A percentile compares a stretch with the other conserved stretches of the same genome.
Evolutionary conservation across 129 eudicot species (phyloP).

Genomic region (Pulicaria dysenterica): DNA sequence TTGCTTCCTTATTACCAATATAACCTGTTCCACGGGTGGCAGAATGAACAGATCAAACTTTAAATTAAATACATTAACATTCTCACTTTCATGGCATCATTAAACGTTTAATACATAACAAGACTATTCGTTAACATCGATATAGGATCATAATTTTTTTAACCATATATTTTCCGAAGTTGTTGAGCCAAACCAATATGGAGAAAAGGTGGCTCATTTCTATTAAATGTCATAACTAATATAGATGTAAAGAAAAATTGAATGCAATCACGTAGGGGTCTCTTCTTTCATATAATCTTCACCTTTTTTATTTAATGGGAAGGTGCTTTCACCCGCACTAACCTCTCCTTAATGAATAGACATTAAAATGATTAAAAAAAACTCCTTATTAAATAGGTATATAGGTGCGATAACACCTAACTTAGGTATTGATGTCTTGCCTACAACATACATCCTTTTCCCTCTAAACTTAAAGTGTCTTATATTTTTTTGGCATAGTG

Average conservation of each 20-base stretch:
- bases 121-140: not conserved
- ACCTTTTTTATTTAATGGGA: not conserved
- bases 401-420: too few species aligned
- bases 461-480: not conserved
- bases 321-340: too few species aligned
- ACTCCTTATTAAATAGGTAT: too few species aligned
- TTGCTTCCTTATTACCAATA: constrained; percentile 73
- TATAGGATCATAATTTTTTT: not conserved
- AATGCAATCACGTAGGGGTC: constrained; percentile 4
- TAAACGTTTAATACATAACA: not conserved
- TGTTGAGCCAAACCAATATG: constrained; percentile 7
- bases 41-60: not conserved
- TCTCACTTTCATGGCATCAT: constrained; percentile 3
- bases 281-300: not conserved
- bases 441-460: too few species aligned
- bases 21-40: constrained; percentile 54
- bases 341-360: too few species aligned
- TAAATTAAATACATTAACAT: not conserved
- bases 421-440: too few species aligned
- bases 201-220: not conserved
- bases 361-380: too few species aligned
- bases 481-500: not conserved
- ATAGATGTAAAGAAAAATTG: not conserved
- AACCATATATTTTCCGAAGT: not conserved
- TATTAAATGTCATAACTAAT: not conserved